These are phyloP conservation scores for Fraxinus greggii DNA, from an alignment of 305 asterid species.

Conservation along the genomic window DNA sequence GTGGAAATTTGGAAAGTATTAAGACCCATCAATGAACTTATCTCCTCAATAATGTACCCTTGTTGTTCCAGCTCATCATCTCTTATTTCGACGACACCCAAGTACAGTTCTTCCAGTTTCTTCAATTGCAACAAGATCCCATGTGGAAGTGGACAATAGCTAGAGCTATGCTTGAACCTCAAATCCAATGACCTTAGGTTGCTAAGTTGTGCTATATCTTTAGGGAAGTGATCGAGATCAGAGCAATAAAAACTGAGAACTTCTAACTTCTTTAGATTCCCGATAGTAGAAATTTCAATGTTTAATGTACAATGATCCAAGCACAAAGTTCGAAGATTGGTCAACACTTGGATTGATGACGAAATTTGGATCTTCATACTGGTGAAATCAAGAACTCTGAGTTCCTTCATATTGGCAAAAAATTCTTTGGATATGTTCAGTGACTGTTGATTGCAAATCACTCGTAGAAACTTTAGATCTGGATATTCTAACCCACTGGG, in stretches of 20 bases:
- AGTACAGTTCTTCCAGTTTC: constrained; percentile 18
- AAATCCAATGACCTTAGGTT: constrained; percentile 18
- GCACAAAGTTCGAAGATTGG: constrained; percentile 4
- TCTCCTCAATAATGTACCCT: neutral
- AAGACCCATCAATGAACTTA: neutral
- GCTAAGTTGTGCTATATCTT: neutral
- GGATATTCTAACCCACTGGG: constrained; percentile 16
- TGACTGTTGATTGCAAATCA: fast-evolving
- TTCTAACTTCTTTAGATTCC: constrained; percentile 13
- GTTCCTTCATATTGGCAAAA: constrained; percentile 19
- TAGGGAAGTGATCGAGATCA: neutral
- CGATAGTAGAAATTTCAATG: neutral
- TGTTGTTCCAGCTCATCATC: neutral
- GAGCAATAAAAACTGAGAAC: constrained; percentile 19
- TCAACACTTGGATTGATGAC: neutral
- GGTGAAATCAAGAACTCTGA: constrained; percentile 29
- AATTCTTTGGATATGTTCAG: neutral
- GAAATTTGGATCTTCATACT: neutral
- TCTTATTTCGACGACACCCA: neutral
- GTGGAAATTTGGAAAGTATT: neutral
- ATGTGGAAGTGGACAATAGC: neutral
- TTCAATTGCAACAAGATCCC: neutral
- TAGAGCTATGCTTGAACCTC: neutral
- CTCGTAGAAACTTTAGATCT: neutral
- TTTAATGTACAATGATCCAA: neutral